These are phyloP conservation scores for Penicillium roqueforti DNA, from an alignment of 495 filamentous ascomycete genomes.

Conservation along the genomic window DNA sequence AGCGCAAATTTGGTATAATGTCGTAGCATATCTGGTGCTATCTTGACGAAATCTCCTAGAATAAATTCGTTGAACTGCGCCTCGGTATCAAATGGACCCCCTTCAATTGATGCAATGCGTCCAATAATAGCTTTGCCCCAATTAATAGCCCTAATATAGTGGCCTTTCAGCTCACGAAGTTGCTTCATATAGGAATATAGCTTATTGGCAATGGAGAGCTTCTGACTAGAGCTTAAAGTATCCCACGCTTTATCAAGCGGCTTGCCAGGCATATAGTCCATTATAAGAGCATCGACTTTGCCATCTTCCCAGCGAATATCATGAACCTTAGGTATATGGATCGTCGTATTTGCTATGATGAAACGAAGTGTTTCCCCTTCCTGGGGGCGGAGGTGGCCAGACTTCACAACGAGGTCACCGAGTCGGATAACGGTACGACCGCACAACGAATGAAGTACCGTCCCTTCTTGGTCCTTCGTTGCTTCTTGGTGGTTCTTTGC, in stretches of 20 bases:
- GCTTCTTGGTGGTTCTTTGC: too few species aligned
- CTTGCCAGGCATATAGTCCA: constrained; percentile 33
- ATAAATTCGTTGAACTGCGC: too few species aligned
- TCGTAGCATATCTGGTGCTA: too few species aligned
- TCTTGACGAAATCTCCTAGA: too few species aligned
- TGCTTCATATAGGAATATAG: constrained; percentile 18
- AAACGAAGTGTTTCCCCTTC: constrained; percentile 10
- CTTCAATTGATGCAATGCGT: too few species aligned
- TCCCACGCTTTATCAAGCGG: constrained; percentile 23
- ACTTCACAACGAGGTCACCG: too few species aligned
- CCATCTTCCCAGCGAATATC: constrained; percentile 16
- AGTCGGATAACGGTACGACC: too few species aligned
- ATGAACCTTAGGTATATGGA: constrained; percentile 27
- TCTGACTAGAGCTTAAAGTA: constrained; percentile 11
- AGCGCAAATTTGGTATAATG: too few species aligned
- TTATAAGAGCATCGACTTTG: constrained; percentile 18
- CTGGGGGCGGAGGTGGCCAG: too few species aligned
- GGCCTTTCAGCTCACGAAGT: constrained; percentile 24
- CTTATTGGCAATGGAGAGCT: constrained; percentile 12
- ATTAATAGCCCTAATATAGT: constrained; percentile 18
- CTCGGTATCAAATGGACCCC: too few species aligned
- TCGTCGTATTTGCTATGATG: constrained; percentile 26
- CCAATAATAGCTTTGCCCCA: not conserved
- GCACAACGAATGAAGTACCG: too few species aligned
- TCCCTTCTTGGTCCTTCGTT: too few species aligned